These are phyloP conservation scores for Flaveria linearis DNA, from an alignment of 129 eudicot species.

Conservation along the genomic window DNA sequence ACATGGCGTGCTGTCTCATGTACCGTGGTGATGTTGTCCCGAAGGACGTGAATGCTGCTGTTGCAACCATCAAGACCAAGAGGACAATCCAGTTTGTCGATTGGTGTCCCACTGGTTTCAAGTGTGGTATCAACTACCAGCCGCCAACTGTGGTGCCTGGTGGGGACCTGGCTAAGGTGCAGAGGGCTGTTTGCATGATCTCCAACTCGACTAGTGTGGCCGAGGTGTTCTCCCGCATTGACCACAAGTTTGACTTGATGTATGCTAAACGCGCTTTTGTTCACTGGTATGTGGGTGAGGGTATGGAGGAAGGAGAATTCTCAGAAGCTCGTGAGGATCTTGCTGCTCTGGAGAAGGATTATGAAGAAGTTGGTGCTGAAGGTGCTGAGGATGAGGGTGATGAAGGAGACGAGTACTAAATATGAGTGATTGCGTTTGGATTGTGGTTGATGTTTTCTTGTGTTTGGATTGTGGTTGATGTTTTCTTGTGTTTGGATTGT, in stretches of 20 bases:
- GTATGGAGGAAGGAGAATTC: constrained; percentile 81
- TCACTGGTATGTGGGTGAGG: constrained; percentile 84
- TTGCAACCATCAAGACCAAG: constrained; percentile 38
- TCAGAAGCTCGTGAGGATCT: constrained; percentile 75
- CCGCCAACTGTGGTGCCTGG: constrained; percentile 54
- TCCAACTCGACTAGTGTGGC: constrained; percentile 71
- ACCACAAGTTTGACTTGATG: constrained; percentile 71
- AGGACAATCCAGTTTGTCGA: constrained; percentile 11
- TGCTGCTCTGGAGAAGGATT: constrained; percentile 71
- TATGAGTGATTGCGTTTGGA: constrained; percentile 4
- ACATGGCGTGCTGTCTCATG: constrained; percentile 82
- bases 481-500: not conserved
- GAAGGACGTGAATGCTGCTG: constrained; percentile 66
- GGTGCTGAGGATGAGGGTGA: constrained; percentile 63
- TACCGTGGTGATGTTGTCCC: constrained; percentile 80
- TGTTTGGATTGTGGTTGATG: not conserved
- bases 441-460: constrained; percentile 10
- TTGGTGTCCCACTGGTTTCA: constrained; percentile 16
- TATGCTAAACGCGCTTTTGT: constrained; percentile 69
- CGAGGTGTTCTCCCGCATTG: constrained; percentile 66
- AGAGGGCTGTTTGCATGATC: constrained; percentile 73
- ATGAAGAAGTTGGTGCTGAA: constrained; percentile 73
- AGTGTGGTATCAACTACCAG: constrained; percentile 19
- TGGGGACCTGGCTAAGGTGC: constrained; percentile 70
- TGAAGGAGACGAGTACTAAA: constrained; percentile 60